These are phyloP conservation scores for Pseudisothecium myosuroides DNA, from an alignment of 225 moss, liverwort and hornwort species.

Conservation along the genomic window DNA sequence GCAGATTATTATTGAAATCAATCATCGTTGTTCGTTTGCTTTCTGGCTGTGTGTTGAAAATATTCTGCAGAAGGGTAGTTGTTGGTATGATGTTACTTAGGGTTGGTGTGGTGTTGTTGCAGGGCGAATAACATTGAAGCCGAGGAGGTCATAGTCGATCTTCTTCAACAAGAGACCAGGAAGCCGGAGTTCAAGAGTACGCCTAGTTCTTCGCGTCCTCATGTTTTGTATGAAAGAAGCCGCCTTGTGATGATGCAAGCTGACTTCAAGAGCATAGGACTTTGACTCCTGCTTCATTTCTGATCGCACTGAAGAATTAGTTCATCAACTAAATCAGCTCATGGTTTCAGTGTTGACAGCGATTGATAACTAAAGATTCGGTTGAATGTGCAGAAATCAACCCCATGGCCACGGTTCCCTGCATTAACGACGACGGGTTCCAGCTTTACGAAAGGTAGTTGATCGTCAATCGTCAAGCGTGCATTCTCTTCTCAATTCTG, in stretches of 20 bases:
- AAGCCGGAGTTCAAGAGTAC: conserved; percentile 5
- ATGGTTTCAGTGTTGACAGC: background rate
- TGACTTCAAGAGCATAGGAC: background rate
- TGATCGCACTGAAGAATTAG: background rate
- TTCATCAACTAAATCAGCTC: background rate
- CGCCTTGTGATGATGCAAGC: background rate
- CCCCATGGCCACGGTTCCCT: conserved; percentile 2
- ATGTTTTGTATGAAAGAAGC: background rate
- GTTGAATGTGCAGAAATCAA: background rate
- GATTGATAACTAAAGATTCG: background rate
- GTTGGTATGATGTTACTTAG: background rate
- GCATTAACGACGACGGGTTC: conserved; percentile 12
- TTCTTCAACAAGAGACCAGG: background rate
- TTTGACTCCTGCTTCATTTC: background rate
- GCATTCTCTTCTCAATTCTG: background rate
- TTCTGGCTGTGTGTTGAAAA: background rate
- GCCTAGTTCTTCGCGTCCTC: background rate
- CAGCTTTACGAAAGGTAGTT: conserved; percentile 2
- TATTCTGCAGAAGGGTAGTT: background rate
- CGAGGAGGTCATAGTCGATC: background rate
- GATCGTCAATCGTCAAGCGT: background rate
- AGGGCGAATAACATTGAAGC: conserved; percentile 2
- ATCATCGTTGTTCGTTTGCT: background rate
- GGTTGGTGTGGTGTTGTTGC: background rate
- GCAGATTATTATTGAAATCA: background rate